Evolutionary conservation across 768 basidiomycete species (phyloP).

Genomic region (Clavulina sp.): DNA sequence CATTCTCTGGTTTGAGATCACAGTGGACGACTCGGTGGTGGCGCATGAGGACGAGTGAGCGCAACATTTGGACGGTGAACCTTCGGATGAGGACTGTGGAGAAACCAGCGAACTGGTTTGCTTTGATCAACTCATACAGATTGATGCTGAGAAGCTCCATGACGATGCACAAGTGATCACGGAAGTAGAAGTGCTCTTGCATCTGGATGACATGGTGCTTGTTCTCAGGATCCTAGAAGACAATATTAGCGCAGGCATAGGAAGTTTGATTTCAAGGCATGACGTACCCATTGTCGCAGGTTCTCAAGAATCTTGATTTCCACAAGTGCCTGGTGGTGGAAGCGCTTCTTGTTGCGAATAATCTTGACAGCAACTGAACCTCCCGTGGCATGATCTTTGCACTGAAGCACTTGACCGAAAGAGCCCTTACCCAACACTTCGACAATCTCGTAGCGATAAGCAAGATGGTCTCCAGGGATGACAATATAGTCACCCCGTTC

Average conservation of each 20-base stretch:
- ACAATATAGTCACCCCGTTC: slow-evolving; percentile 95
- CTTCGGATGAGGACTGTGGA: slow-evolving; percentile 86
- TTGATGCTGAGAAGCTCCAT: slow-evolving; percentile 98
- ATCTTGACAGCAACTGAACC: slow-evolving; percentile 98
- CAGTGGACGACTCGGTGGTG: slow-evolving; percentile 98
- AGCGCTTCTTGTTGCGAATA: slow-evolving; percentile 96
- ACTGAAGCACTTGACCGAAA: slow-evolving; percentile 91
- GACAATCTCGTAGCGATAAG: slow-evolving; percentile 90
- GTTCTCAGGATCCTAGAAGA: slow-evolving; percentile 73
- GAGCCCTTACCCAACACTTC: slow-evolving; percentile 94
- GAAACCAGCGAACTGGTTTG: slow-evolving; percentile 97
- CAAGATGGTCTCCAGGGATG: slow-evolving; percentile 79
- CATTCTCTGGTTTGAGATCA: slow-evolving; percentile 98
- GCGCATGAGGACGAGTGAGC: slow-evolving; percentile 82
- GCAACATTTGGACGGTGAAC: slow-evolving; percentile 90
- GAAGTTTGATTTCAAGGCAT: neutral
- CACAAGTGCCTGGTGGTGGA: slow-evolving; percentile 96
- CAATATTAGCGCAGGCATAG: slow-evolving; percentile 4
- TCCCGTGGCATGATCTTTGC: slow-evolving; percentile 88
- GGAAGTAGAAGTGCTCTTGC: slow-evolving; percentile 97
- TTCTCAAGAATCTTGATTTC: slow-evolving; percentile 98
- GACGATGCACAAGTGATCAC: slow-evolving; percentile 92
- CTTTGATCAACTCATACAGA: slow-evolving; percentile 96
- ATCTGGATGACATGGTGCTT: slow-evolving; percentile 96
- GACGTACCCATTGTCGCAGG: slow-evolving; percentile 88